A percentile compares a stretch with the other conserved stretches of the same genome.
These are phyloP conservation scores for Diplodia scrobiculata DNA, from an alignment of 2,329 filamentous ascomycete species.

Conservation along the genomic window DNA sequence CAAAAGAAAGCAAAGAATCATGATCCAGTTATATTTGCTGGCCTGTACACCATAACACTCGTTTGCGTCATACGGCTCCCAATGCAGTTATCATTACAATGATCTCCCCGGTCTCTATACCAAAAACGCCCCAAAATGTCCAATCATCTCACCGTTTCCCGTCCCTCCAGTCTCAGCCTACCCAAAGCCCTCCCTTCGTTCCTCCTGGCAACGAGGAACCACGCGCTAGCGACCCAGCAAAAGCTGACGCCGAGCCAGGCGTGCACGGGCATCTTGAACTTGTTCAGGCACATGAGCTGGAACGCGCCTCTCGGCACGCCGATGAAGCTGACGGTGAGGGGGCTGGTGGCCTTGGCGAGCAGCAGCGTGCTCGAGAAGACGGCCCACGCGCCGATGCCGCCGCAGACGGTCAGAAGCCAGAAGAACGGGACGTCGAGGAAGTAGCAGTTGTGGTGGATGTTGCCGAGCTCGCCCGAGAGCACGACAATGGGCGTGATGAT, in stretches of 20 bases:
- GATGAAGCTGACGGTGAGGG: slow-evolving; percentile 55
- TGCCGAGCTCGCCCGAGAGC: slow-evolving; percentile 53
- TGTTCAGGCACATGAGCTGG: slow-evolving; percentile 52
- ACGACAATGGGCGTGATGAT: slow-evolving; percentile 55
- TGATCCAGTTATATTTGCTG: background rate
- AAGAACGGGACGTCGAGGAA: slow-evolving; percentile 59
- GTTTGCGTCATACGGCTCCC: background rate
- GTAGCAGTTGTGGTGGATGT: slow-evolving; percentile 57
- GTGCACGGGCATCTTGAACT: slow-evolving; percentile 54
- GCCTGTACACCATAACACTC: background rate
- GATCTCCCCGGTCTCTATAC: background rate
- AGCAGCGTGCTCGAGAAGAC: slow-evolving; percentile 54
- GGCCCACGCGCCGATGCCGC: slow-evolving; percentile 52
- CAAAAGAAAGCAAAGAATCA: too few species aligned
- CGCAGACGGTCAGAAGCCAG: slow-evolving; percentile 57
- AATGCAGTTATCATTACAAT: background rate
- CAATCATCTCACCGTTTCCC: slow-evolving; percentile 17
- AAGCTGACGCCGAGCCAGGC: slow-evolving; percentile 56
- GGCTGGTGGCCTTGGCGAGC: slow-evolving; percentile 54
- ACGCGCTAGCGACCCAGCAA: slow-evolving; percentile 54
- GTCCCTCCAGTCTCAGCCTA: slow-evolving; percentile 40
- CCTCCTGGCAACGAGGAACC: slow-evolving; percentile 52
- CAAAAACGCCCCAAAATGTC: background rate
- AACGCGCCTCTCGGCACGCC: slow-evolving; percentile 54
- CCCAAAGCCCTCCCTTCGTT: slow-evolving; percentile 45